These are phyloP conservation scores for Cercospora sojina DNA, from an alignment of 2,329 filamentous ascomycete species.

Conservation along the genomic window DNA sequence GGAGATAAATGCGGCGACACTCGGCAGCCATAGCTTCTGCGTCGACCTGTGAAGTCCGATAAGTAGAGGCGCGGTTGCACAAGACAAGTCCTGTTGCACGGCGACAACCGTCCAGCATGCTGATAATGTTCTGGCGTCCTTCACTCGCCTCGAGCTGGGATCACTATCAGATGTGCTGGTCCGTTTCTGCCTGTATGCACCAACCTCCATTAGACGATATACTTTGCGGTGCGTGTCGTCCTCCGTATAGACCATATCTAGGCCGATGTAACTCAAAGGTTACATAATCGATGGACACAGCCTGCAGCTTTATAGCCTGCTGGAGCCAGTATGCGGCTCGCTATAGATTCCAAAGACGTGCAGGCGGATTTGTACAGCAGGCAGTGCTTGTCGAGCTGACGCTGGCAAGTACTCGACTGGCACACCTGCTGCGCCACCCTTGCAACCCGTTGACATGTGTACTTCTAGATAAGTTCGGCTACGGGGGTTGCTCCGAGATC, in stretches of 20 bases:
- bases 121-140: not conserved
- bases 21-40: not conserved
- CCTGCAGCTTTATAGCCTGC: not conserved
- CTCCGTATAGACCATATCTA: not conserved
- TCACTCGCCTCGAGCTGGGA: not conserved
- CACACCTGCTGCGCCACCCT: not conserved
- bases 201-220: not conserved
- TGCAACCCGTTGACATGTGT: not conserved
- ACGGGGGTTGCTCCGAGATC: not conserved
- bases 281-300: not conserved
- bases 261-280: not conserved
- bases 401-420: not conserved
- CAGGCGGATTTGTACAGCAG: not conserved
- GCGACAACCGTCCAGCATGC: not conserved
- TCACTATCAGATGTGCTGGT: not conserved
- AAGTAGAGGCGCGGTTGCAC: not conserved
- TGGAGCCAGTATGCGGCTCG: not conserved
- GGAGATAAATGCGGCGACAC: not conserved
- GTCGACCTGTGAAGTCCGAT: not conserved
- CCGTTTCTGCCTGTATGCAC: not conserved
- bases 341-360: not conserved
- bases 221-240: not conserved
- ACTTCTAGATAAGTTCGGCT: not conserved
- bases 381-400: not conserved
- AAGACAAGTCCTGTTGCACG: not conserved